phyloP scores from a whole-genome alignment of 306 rosid genomes.

The Vigna unguiculata region DNA sequence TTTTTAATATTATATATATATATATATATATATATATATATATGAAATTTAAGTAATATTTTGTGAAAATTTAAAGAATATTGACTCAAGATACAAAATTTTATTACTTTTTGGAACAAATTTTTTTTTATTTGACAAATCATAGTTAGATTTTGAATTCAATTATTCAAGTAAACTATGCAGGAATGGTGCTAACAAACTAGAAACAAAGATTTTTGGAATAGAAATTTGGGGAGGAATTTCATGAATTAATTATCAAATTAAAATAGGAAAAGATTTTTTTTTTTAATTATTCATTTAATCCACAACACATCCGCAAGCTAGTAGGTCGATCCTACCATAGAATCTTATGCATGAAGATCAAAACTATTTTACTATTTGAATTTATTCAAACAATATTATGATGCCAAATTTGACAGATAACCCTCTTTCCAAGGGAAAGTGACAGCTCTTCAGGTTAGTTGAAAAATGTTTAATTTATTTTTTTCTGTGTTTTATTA shows the following conservation, averaged over 20 bases:
- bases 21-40: too few relatives aligned
- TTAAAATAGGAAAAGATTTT: neutral
- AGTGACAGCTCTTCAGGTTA: neutral
- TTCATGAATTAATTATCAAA: neutral
- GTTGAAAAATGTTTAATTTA: neutral
- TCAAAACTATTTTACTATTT: neutral
- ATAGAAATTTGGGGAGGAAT: too few relatives aligned
- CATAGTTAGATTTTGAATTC: too few relatives aligned
- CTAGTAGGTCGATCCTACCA: constrained; percentile 1
- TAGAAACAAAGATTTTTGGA: too few relatives aligned
- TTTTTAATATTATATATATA: too few relatives aligned
- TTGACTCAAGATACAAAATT: too few relatives aligned
- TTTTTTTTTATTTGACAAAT: too few relatives aligned
- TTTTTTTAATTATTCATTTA: neutral
- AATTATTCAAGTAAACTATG: too few relatives aligned
- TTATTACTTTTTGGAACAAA: too few relatives aligned
- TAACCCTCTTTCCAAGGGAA: constrained; percentile 17
- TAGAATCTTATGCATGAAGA: constrained; percentile 20
- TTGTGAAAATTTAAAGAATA: too few relatives aligned
- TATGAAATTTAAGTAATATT: too few relatives aligned
- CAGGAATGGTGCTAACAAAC: too few relatives aligned
- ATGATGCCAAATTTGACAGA: constrained; percentile 21
- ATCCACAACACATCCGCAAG: neutral
- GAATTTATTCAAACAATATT: neutral
- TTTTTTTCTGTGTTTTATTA: neutral